Conservation (phyloP, 2,329 filamentous ascomycete genomes). For the Trichoderma guizhouense region DNA sequence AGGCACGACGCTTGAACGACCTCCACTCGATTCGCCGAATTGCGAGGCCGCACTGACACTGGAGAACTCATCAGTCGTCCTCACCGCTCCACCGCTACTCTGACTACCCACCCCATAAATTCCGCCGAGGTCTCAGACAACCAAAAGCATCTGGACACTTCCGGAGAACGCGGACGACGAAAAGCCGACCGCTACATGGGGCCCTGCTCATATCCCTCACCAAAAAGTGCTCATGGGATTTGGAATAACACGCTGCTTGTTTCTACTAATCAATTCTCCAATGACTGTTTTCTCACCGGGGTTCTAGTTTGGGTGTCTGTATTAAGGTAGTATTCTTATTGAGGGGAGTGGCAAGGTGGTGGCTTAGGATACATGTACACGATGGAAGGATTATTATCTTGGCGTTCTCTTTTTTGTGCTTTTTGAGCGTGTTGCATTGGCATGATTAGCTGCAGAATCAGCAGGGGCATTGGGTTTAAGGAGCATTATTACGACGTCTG, state of each 20-base stretch:
- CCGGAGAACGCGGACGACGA: neutral
- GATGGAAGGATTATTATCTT: neutral
- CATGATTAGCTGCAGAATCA: constrained; percentile 3
- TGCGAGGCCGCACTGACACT: neutral
- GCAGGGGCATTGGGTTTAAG: neutral
- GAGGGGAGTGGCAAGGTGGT: neutral
- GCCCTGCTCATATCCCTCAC: neutral
- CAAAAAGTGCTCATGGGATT: neutral
- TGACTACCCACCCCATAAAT: constrained; percentile 1
- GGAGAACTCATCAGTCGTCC: neutral
- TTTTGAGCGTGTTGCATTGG: constrained; percentile 6
- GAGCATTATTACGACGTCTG: neutral
- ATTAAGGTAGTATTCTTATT: neutral
- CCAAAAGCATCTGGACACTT: neutral
- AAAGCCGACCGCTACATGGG: neutral
- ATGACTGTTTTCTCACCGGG: neutral
- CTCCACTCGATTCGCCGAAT: neutral
- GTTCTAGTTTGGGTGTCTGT: neutral
- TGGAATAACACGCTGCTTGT: neutral
- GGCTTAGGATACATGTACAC: neutral
- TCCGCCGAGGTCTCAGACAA: neutral
- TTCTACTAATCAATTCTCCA: neutral
- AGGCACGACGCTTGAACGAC: neutral
- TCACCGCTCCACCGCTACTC: constrained; percentile 10
- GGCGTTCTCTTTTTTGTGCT: constrained; percentile 5